Evolutionary conservation across 495 filamentous ascomycete species (phyloP).

Genomic region (Penicillium longicatenatum): DNA sequence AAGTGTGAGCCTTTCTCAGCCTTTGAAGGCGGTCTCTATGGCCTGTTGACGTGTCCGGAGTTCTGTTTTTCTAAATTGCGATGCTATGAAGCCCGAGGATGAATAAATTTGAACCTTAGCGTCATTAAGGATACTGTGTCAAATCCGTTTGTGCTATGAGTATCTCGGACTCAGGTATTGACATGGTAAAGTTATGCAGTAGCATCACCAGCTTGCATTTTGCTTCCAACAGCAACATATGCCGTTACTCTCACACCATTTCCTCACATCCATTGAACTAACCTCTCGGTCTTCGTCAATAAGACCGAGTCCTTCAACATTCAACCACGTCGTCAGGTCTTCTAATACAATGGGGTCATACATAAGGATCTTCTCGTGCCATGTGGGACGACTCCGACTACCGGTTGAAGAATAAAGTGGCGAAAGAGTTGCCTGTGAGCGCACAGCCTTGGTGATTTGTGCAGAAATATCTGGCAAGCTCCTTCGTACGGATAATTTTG

Average conservation of each 20-base stretch:
- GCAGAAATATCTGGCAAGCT: constrained; percentile 50
- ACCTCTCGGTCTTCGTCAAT: constrained; percentile 69
- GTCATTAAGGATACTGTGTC: background rate
- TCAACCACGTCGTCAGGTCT: constrained; percentile 83
- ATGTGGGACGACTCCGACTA: constrained; percentile 51
- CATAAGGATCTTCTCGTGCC: constrained; percentile 90
- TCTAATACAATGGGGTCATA: constrained; percentile 92
- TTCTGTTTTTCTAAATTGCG: background rate
- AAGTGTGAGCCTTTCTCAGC: no score
- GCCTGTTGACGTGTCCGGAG: background rate
- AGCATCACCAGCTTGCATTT: constrained; percentile 21
- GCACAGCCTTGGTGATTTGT: constrained; percentile 68
- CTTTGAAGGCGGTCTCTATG: no score
- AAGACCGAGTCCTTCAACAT: constrained; percentile 63
- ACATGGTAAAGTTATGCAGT: background rate
- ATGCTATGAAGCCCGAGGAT: background rate
- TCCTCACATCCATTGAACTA: constrained; percentile 59
- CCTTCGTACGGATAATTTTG: constrained; percentile 5
- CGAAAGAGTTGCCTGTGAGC: constrained; percentile 50
- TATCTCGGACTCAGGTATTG: background rate
- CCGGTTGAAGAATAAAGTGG: constrained; percentile 5
- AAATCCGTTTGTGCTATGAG: background rate
- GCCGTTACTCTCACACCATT: constrained; percentile 84
- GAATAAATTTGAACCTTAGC: background rate
- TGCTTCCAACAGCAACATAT: constrained; percentile 64